phyloP scores from a whole-genome alignment of 176 grass and related monocot species.

The Pharus latifolius region DNA sequence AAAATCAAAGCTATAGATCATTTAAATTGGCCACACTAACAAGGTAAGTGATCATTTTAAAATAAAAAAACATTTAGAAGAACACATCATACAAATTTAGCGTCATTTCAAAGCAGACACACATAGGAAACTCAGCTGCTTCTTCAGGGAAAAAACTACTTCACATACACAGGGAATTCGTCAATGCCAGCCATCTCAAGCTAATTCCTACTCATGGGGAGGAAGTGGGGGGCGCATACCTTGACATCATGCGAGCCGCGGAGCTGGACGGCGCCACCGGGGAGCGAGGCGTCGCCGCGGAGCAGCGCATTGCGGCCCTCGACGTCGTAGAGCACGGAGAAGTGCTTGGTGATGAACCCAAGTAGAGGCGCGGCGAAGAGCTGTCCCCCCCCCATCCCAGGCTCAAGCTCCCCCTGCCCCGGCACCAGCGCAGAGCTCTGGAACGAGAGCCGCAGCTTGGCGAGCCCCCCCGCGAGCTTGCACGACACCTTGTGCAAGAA shows the following conservation, averaged over 20 bases:
- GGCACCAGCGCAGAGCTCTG: constrained; percentile 50
- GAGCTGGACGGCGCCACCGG: constrained; percentile 40
- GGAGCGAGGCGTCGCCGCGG: constrained; percentile 40
- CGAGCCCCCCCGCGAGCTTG: constrained; percentile 66
- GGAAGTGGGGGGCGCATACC: constrained; percentile 26
- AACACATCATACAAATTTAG: too few species aligned
- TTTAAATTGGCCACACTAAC: too few species aligned
- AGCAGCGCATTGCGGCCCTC: constrained; percentile 68
- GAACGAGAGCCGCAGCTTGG: constrained; percentile 88
- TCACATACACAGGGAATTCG: too few species aligned
- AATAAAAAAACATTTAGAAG: too few species aligned
- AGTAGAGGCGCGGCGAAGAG: constrained; percentile 42
- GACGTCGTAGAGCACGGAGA: constrained; percentile 62
- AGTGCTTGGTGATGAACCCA: constrained; percentile 52
- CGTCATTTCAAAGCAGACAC: too few species aligned
- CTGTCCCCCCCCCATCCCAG: background rate
- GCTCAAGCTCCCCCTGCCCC: background rate
- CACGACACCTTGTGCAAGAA: constrained; percentile 90
- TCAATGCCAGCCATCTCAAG: too few species aligned
- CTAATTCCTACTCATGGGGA: too few species aligned
- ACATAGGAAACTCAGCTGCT: too few species aligned
- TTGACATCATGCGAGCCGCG: constrained; percentile 70
- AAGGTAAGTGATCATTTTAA: too few species aligned
- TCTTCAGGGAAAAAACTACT: too few species aligned
- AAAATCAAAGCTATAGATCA: too few species aligned